These are phyloP conservation scores for Pseudogymnoascus sp. DNA, from an alignment of 2,329 filamentous ascomycete genomes.

Conservation along the genomic window DNA sequence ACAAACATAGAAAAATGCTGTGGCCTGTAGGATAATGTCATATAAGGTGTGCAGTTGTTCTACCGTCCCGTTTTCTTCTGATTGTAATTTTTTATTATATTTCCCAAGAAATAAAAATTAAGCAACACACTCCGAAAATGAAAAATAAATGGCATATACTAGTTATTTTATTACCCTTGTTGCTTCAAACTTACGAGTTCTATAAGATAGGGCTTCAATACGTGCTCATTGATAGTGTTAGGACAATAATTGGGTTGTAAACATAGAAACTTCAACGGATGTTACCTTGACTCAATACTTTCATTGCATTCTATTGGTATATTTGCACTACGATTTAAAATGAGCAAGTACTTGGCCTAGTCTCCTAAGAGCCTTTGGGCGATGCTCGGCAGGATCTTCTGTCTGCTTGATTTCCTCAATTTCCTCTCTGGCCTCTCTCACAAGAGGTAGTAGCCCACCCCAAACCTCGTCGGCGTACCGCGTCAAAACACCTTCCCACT, in stretches of 20 bases:
- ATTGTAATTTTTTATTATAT: neutral
- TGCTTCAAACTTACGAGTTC: no score
- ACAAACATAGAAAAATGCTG: neutral
- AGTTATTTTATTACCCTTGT: neutral
- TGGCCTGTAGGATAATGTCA: neutral
- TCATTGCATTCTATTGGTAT: neutral
- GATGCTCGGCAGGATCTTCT: conserved; percentile 2
- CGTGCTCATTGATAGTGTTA: no score
- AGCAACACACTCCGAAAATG: no score
- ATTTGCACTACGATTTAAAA: conserved; percentile 3
- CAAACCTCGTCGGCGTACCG: conserved; percentile 60
- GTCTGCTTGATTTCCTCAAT: conserved; percentile 37
- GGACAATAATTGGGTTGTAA: neutral
- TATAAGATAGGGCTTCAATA: no score
- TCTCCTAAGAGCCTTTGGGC: conserved; percentile 11
- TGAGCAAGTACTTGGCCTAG: conserved; percentile 13
- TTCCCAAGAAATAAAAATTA: no score
- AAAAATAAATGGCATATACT: no score
- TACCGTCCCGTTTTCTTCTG: neutral
- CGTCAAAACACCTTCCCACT: conserved; percentile 50
- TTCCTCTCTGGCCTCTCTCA: conserved; percentile 50
- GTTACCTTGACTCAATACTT: neutral
- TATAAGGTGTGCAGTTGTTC: neutral
- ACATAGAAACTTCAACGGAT: neutral
- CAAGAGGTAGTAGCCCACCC: conserved; percentile 53